Evolutionary conservation across 2,329 filamentous ascomycete species (phyloP), one percentile per base, ranked within the genome.

Genomic region (Fusarium marasasianum): DNA sequence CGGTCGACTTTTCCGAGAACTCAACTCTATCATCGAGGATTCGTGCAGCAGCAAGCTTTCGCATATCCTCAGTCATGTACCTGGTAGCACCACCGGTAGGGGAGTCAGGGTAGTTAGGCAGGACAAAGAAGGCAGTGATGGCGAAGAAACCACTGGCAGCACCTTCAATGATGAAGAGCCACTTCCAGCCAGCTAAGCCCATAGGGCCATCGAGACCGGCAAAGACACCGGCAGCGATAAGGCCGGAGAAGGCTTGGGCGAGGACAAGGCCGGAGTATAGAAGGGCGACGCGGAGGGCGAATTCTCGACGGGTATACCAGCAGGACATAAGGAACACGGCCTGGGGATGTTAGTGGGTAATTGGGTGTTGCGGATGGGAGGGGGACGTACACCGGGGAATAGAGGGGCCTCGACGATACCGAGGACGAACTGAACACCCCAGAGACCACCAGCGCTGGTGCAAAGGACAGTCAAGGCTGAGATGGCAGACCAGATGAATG

Each of bases 151-250:
- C 72, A 22, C 72, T 56, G 1, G 68, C 84, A 6, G 84, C 83
- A 20, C 91, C 91, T 77, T 93, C 91, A 15, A 92, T 87, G 41
- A 93, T 91, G 80, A 92, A 93, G 0, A 92, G 83, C 90, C 89
- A 91, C 11, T 88, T 82, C 90, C 90, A 93, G 1, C 90, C 90
- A 9, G 84, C 81, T 2, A 91, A 81, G 1, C 90, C 91, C 72
- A 74, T 74, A 0, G 82, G 81, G 2, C 87, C 84, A 8, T 77
- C 76, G 0, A 77, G 63, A 10, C 63, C 72, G 1, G 66, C 56
- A 1, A 89, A 89, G 58, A 93, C 91, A 5, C 91, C 88, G 0
- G 87, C 88, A 1, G 87, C 86, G 31, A 90, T 87, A 6, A 90
- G 79, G 2, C 90, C 91, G 1, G 90, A 91, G 76, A 93, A 93